Base-by-base conservation (phyloP, 139 green algal species). In the Chlamydomonas incerta region DNA sequence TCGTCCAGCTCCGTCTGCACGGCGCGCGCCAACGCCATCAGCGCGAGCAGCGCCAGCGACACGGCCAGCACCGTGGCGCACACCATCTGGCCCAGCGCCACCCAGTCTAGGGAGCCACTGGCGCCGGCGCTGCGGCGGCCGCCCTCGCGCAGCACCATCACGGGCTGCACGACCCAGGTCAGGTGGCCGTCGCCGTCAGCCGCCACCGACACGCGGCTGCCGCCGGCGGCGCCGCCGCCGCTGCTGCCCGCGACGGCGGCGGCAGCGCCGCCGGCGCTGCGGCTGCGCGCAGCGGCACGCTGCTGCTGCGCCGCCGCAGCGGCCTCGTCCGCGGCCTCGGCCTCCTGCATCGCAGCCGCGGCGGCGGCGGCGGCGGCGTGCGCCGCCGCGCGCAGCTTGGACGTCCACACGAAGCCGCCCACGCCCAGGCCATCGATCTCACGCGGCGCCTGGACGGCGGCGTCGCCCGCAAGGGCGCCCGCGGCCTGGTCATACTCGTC, bases 401-500 rank as follows among this genome's bases (percentile, higher is more conserved):
- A 80, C 13, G 72, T 46, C 72, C 72, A 80, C 46, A 80, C 50
- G 47, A 80, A 80, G 72, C 60, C 72, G 20, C 29, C 14, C 18
- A 21, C 50, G 47, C 50, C 47, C 41, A 50, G 41, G 6, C 41
- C 41, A 8, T 50, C 41, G 41, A 50, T 50, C 41, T 50, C 41
- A 50, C 41, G 41, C 5, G 41, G 41, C 6, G 41, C 41, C 41
- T 50, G 41, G 6, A 50, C 41, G 6, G 41, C 41, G 41, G 41
- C 41, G 41, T 50, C 41, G 41, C 41, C 41, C 41, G 41, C 41
- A 5, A 50, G 8, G 6, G 41, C 41, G 41, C 8, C 41, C n/a
- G n/a, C n/a, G n/a, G n/a, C n/a, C n/a, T n/a, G n/a, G n/a, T n/a
- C n/a, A n/a, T n/a, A n/a, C 5, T 50, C 41, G 8, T 50, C 41